Percentiles rank a stretch among this genome's conserved stretches.
These are phyloP conservation scores for Termitomyces sp. DNA, from an alignment of 768 basidiomycete species.

Conservation along the genomic window DNA sequence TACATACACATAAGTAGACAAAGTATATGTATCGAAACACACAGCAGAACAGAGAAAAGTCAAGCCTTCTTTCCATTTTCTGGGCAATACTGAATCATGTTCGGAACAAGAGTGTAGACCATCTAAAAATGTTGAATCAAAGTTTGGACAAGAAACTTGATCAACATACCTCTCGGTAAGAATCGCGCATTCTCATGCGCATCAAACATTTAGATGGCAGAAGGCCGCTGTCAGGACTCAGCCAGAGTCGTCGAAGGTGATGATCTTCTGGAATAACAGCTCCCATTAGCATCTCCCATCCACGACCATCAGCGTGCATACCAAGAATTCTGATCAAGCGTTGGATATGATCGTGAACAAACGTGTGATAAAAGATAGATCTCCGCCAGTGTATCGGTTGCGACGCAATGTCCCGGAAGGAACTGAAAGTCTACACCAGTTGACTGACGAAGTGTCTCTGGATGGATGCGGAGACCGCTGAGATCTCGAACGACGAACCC, in stretches of 20 bases:
- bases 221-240: conserved; percentile 29
- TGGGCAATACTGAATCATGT: conserved; percentile 47
- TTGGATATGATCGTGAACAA: conserved; percentile 56
- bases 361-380: conserved; percentile 55
- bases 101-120: conserved; percentile 46
- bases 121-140: conserved; percentile 25
- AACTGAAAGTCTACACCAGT: conserved; percentile 47
- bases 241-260: conserved; percentile 41
- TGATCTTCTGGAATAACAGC: conserved; percentile 39
- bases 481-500: conserved; percentile 55
- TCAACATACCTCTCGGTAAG: conserved; percentile 48
- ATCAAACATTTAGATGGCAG: conserved; percentile 52
- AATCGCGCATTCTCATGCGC: conserved; percentile 51
- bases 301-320: conserved; percentile 44
- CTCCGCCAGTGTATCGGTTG: conserved; percentile 40
- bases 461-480: conserved; percentile 52
- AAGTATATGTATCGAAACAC: neutral
- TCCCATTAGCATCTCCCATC: conserved; percentile 44
- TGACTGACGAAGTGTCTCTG: conserved; percentile 38
- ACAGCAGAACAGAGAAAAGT: neutral
- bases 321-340: conserved; percentile 48
- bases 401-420: conserved; percentile 47
- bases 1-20: neutral
- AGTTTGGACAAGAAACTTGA: neutral
- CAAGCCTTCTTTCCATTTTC: neutral